A percentile compares a stretch with the other conserved stretches of the same genome.
These are phyloP conservation scores for Ophiostoma australiae DNA, from an alignment of 2,329 filamentous ascomycete genomes.

Conservation along the genomic window DNA sequence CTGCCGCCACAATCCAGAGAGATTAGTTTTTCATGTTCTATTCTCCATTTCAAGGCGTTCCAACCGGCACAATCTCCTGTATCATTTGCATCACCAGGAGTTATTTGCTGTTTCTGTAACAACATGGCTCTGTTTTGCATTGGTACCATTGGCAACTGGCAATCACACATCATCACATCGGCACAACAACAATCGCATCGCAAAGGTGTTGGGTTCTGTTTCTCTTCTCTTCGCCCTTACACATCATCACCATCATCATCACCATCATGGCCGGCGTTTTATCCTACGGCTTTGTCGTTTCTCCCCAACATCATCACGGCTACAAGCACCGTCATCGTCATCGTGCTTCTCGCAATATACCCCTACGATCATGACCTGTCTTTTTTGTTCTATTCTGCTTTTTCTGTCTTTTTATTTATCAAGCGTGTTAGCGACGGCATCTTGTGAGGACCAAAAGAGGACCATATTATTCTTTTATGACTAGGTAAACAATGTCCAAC, in stretches of 20 bases:
- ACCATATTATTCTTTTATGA: background rate
- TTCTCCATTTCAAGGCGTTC: background rate
- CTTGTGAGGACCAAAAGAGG: too few relatives aligned
- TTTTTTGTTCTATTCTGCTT: constrained; percentile 7
- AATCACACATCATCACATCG: background rate
- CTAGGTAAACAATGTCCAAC: background rate
- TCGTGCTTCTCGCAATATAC: constrained; percentile 5
- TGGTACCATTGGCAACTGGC: background rate
- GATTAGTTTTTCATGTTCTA: too few relatives aligned
- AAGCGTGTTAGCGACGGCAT: too few relatives aligned
- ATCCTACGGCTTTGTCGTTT: background rate
- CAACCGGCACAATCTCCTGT: background rate
- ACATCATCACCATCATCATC: background rate
- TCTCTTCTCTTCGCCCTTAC: background rate
- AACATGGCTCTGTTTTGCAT: background rate
- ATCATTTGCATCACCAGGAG: background rate
- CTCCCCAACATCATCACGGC: background rate
- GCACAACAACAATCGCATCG: background rate
- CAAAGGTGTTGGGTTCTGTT: background rate
- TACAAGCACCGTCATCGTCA: background rate
- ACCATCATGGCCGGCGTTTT: background rate
- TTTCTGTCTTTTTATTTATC: background rate
- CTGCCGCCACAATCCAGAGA: constrained; percentile 20
- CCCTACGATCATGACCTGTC: constrained; percentile 14
- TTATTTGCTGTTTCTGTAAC: constrained; percentile 5